Evolutionary conservation across 768 basidiomycete species (phyloP), one percentile per base, ranked within the genome.

Genomic region (Auriscalpium microsporum): DNA sequence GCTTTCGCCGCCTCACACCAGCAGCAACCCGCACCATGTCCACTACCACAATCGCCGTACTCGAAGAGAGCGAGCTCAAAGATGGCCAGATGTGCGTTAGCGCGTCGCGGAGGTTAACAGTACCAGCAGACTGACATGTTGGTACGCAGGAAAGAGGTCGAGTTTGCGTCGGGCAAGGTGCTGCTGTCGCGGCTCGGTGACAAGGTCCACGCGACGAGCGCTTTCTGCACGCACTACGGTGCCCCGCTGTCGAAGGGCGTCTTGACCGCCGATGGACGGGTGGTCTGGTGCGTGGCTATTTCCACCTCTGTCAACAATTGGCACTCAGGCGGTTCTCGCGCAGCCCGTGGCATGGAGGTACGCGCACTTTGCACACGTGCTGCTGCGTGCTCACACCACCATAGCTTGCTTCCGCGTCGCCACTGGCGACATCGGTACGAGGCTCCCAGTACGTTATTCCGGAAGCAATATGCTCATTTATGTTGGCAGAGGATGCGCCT

Each of bases 151-250:
- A 93, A 92, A 69, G 81, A 92, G 65, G 86, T 94, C 38, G 73
- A 75, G 7, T 93, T 94, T 64, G 86, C 80, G 44, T 77, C 84
- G 16, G 86, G 82, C 49, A 89, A 88, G 70, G 83, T 95, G 45
- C 73, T 94, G 10, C 68, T 94, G 10, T 86, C 86, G 52, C 83
- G 84, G 50, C 69, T 94, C 16, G 86, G 85, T 33, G 83, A 86
- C 62, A 80, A 85, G 60, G 72, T 91, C 1, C 76, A 87, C 61
- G 88, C 90, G 7, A 93, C 87, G 0, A 85, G 83, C 57, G 88
- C 88, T 2, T 87, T 81, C 69, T 95, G 93, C 70, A 94, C 91
- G 2, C 93, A 95, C 68, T 94, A 93, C 65, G 93, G 93, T 10
- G 92, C 92, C 3, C 90, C 91, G 1, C 76, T 94, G 2, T 82